Base-by-base conservation (phyloP, 768 basidiomycete species). In the Lepiota brunneoincarnata region DNA sequence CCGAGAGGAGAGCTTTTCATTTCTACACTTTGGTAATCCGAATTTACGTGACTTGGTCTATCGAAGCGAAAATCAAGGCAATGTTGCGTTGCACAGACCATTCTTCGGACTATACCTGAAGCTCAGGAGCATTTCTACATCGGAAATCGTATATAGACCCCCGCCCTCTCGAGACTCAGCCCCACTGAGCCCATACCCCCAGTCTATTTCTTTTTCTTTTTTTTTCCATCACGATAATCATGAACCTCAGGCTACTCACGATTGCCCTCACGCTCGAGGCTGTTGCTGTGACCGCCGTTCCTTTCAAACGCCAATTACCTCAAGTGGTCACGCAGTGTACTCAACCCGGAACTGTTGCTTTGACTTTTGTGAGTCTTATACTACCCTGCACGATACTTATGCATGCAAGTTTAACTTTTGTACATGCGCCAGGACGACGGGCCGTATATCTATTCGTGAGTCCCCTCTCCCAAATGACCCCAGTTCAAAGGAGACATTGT, bases 381-480 rank as follows among this genome's bases (percentile, higher is more conserved):
- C 26, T 15, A 11, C 6, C 21, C n/a, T n/a, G 23, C 14, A 24
- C 20, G 6, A n/a, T 18, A n/a, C 36, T n/a, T 23, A 54, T 7
- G 11, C 9, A 12, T n/a, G n/a, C n/a, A n/a, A n/a, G n/a, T n/a
- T 37, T 21, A 50, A 45, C 48, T 17, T 23, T 52, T 46, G 41
- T 28, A 12, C 9, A 12, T 18, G 54, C 43, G 14, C 5, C 35
- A 76, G 75, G 75, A 78, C 53, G 76, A 78, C 55, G 76, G 76
- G 7, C 75, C 76, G 11, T 76, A 64, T 54, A 54, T 67, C 3
- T 75, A 71, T 45, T 42, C 71, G 71, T 74, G 54, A 50, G 69
- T 36, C 11, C 12, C 9, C 6, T 36, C 21, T 2, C 24, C 17
- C n/a, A 11, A 12, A n/a, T n/a, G n/a, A n/a, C n/a, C n/a, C n/a